These are phyloP conservation scores for Conticribra guillardii DNA, from an alignment of 108 stramenopile species.

Conservation along the genomic window DNA sequence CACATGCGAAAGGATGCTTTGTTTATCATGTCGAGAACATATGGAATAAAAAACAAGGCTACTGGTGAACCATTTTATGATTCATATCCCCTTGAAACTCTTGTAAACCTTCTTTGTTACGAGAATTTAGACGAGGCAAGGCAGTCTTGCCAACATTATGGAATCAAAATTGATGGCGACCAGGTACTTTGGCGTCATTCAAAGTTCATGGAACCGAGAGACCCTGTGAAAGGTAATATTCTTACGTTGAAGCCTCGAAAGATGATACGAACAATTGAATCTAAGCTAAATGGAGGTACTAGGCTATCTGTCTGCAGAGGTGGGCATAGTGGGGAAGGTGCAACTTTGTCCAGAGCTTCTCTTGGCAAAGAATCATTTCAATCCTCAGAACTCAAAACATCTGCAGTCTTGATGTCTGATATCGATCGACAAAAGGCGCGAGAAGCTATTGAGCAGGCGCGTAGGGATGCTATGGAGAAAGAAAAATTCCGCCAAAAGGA, in stretches of 20 bases:
- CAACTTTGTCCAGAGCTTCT: constrained; percentile 34
- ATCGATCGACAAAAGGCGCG: constrained; percentile 22
- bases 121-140: constrained; percentile 83
- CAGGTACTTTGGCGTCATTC: constrained; percentile 72
- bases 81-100: constrained; percentile 69
- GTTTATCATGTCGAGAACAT: constrained; percentile 75
- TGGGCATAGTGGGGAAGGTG: constrained; percentile 75
- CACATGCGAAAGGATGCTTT: constrained; percentile 81
- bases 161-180: constrained; percentile 68
- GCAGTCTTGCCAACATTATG: constrained; percentile 76
- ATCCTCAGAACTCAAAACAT: constrained; percentile 10
- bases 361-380: background rate
- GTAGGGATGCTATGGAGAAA: constrained; percentile 15
- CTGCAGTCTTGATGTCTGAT: background rate
- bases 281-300: constrained; percentile 80
- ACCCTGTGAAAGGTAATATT: constrained; percentile 73
- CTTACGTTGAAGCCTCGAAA: constrained; percentile 74
- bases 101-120: constrained; percentile 75
- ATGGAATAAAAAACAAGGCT: constrained; percentile 72
- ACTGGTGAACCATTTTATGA: constrained; percentile 78
- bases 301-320: constrained; percentile 86
- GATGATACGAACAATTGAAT: constrained; percentile 86
- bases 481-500: constrained; percentile 8
- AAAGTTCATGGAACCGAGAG: constrained; percentile 72
- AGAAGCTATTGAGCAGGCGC: constrained; percentile 32